Percentiles rank a stretch among this genome's conserved stretches.
phyloP scores from a whole-genome alignment of 176 grass and related monocot species.

The Aegilops umbellulata region DNA sequence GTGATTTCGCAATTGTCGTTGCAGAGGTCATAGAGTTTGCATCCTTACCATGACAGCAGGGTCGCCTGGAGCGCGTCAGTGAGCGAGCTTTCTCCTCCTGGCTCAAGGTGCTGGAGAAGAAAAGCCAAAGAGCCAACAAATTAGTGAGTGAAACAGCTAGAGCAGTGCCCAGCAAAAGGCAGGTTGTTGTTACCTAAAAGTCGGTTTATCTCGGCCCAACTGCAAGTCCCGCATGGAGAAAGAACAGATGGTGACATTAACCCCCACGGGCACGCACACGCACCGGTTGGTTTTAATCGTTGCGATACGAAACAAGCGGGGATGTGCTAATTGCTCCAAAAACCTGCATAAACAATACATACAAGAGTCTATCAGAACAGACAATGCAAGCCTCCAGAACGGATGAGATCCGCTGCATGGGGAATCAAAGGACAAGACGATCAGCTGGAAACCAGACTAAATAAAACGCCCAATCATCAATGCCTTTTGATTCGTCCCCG shows the following conservation, averaged over 20 bases:
- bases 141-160: not conserved
- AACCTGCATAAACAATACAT: not conserved
- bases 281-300: not conserved
- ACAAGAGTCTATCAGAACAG: slow-evolving; percentile 17
- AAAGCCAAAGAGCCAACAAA: not conserved
- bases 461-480: slow-evolving; percentile 40
- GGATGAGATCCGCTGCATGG: slow-evolving; percentile 45
- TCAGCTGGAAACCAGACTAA: slow-evolving; percentile 44
- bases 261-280: not conserved
- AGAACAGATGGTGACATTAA: slow-evolving; percentile 35
- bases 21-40: too few relatives aligned
- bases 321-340: slow-evolving; percentile 34
- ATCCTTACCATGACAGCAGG: not conserved
- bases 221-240: slow-evolving; percentile 28
- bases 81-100: not conserved
- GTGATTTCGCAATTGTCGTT: too few relatives aligned
- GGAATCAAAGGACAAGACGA: slow-evolving; percentile 49
- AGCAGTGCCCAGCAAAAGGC: slow-evolving; percentile 11
- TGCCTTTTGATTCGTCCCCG: not conserved
- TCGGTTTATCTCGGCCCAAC: slow-evolving; percentile 30
- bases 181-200: slow-evolving; percentile 30
- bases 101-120: not conserved
- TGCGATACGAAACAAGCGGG: slow-evolving; percentile 4
- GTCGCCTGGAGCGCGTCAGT: not conserved
- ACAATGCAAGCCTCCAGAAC: slow-evolving; percentile 48